These are phyloP conservation scores for Fonsecaea monophora DNA, from an alignment of 2,329 filamentous ascomycete genomes.

Conservation along the genomic window DNA sequence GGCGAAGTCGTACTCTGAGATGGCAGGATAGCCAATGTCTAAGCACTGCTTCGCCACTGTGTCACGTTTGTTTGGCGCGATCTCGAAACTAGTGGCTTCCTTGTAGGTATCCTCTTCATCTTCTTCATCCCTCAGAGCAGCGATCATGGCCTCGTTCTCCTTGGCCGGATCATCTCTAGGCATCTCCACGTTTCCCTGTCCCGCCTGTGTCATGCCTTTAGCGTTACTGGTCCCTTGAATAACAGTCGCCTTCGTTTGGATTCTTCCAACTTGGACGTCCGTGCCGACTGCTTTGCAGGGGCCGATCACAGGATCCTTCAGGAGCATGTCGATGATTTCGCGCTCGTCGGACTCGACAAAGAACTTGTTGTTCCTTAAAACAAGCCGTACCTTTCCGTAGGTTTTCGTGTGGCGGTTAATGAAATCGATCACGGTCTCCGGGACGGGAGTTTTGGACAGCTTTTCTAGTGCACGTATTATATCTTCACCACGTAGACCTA, in stretches of 20 bases:
- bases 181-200: slow-evolving; percentile 46
- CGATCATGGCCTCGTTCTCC: slow-evolving; percentile 56
- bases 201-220: slow-evolving; percentile 80
- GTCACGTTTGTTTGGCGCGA: slow-evolving; percentile 81
- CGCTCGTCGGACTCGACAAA: slow-evolving; percentile 92
- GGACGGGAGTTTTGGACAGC: slow-evolving; percentile 86
- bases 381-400: slow-evolving; percentile 94
- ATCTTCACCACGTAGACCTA: slow-evolving; percentile 86
- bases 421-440: slow-evolving; percentile 79
- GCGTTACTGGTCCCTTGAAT: slow-evolving; percentile 96
- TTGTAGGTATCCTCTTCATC: slow-evolving; percentile 83
- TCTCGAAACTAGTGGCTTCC: slow-evolving; percentile 91
- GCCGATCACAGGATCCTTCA: slow-evolving; percentile 83
- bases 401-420: slow-evolving; percentile 84
- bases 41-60: slow-evolving; percentile 88
- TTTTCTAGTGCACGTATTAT: slow-evolving; percentile 88
- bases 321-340: slow-evolving; percentile 81
- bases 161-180: slow-evolving; percentile 36
- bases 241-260: slow-evolving; percentile 84
- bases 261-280: slow-evolving; percentile 80
- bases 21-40: slow-evolving; percentile 81
- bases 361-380: slow-evolving; percentile 92
- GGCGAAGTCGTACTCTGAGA: slow-evolving; percentile 97
- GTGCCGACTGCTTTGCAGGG: slow-evolving; percentile 75
- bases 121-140: slow-evolving; percentile 74